A percentile compares a stretch with the other conserved stretches of the same genome.
These are phyloP conservation scores for Leishmania tropica DNA, from an alignment of 208 protist genomes.

Conservation along the genomic window DNA sequence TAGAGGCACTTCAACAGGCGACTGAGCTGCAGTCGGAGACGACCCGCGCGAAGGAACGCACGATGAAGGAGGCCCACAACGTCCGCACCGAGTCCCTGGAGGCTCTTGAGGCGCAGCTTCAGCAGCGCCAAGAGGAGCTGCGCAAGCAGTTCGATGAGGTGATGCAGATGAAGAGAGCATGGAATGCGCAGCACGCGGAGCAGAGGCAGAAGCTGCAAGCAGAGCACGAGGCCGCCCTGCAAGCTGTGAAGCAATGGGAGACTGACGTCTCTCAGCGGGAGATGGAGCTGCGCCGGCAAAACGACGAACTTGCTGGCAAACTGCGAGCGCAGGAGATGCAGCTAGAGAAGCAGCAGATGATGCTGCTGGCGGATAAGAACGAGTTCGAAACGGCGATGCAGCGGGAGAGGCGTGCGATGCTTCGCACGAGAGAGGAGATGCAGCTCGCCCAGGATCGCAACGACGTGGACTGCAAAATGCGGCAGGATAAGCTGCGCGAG, in stretches of 20 bases:
- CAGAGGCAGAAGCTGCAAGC: slow-evolving; percentile 45
- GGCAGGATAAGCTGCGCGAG: slow-evolving; percentile 30
- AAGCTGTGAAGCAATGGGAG: slow-evolving; percentile 29
- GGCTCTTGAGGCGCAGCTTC: slow-evolving; percentile 44
- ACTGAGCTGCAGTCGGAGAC: slow-evolving; percentile 32
- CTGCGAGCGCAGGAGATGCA: slow-evolving; percentile 43
- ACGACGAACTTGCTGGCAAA: slow-evolving; percentile 30
- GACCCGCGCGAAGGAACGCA: slow-evolving; percentile 32
- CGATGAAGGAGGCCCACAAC: slow-evolving; percentile 36
- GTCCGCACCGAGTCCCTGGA: slow-evolving; percentile 35
- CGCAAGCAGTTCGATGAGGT: slow-evolving; percentile 26
- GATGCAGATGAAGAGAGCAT: slow-evolving; percentile 30
- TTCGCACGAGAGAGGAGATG: slow-evolving; percentile 47
- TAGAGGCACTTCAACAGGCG: slow-evolving; percentile 44
- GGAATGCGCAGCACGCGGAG: slow-evolving; percentile 32
- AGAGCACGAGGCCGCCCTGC: slow-evolving; percentile 34
- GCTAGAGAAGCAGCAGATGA: slow-evolving; percentile 47
- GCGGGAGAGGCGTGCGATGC: slow-evolving; percentile 38
- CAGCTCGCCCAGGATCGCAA: slow-evolving; percentile 35
- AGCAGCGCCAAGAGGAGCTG: slow-evolving; percentile 45
- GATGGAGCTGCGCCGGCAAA: slow-evolving; percentile 17
- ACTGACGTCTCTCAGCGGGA: slow-evolving; percentile 21
- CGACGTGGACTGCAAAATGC: slow-evolving; percentile 30
- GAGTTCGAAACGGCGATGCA: slow-evolving; percentile 44
- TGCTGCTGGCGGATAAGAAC: slow-evolving; percentile 31